A percentile compares a stretch with the other conserved stretches of the same genome.
Conservation (phyloP, 768 basidiomycete genomes). For the Lentinula detonsa region DNA sequence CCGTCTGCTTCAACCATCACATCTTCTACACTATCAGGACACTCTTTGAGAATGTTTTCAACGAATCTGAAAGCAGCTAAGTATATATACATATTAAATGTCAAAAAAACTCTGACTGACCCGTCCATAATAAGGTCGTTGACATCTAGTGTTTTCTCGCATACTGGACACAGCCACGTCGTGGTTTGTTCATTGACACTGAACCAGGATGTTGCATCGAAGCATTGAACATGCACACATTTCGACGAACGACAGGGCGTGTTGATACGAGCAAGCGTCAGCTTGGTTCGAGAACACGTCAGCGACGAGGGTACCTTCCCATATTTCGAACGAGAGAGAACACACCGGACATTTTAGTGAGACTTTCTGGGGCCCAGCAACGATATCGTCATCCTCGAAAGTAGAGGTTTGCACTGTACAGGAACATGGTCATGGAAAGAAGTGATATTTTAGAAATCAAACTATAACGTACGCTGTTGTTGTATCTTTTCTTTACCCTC, state of each 20-base stretch:
- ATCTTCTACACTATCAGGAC: constrained; percentile 79
- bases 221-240: constrained; percentile 92
- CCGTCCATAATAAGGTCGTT: constrained; percentile 91
- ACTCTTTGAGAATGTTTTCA: constrained; percentile 73
- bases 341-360: constrained; percentile 91
- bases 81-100: neutral
- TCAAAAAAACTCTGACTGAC: constrained; percentile 39
- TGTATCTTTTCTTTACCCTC: constrained; percentile 58
- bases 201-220: constrained; percentile 93
- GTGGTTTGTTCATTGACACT: constrained; percentile 95
- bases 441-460: constrained; percentile 7
- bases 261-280: constrained; percentile 81
- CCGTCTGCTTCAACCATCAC: constrained; percentile 93
- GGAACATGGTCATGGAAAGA: constrained; percentile 5
- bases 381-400: constrained; percentile 84
- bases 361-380: constrained; percentile 85
- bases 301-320: neutral
- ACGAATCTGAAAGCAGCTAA: constrained; percentile 58
- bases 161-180: constrained; percentile 93
- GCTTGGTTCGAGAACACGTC: constrained; percentile 21
- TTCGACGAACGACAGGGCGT: constrained; percentile 82
- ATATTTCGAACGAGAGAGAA: constrained; percentile 6
- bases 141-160: constrained; percentile 70
- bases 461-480: constrained; percentile 49
- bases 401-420: constrained; percentile 49